Base-by-base conservation (phyloP, 495 filamentous ascomycete genomes). In the Aspergillus diversus region DNA sequence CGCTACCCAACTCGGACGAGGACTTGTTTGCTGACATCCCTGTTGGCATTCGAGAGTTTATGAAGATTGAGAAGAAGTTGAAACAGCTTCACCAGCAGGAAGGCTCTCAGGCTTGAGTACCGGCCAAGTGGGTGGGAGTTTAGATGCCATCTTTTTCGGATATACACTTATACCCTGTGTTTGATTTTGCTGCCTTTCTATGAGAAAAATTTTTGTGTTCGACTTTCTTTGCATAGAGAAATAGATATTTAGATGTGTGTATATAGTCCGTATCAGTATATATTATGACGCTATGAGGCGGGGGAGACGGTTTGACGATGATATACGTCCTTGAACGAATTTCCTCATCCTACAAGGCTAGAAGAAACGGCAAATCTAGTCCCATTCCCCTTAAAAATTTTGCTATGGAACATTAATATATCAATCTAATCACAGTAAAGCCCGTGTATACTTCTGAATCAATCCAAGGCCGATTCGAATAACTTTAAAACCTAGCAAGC, bases 31-130 rank as follows among this genome's bases (percentile, higher is more conserved):
- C 85, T 58, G 87, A 86, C 65, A 86, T 99, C 47, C 94, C 96
- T 0, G 90, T 99, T 21, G 96, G 95, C 6, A 97, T 99, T 63
- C 83, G 90, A 59, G 95, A 96, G 73, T 99, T 99, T 75, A 98
- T 99, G 94, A 91, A 89, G 80, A 92, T 88, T 53, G 95, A 99
- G 81, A 99, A 97, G 84, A 89, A 78, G 74, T 76, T 99, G 63
- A 92, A 92, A 73, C 83, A 90, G 76, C 91, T 85, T 75, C 89
- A 91, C 70, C 70, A 73, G 39, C 51, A 77, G 57, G 72, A 78
- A 55, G 71, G 76, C 54, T 64, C 62, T 32, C 35, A 52, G 17
- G 42, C 60, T 12, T 77, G 67, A 74, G 17, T 21, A 31, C 8
- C 13, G 35, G 5, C n/a, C 27, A 53, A n/a, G n/a, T n/a, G 12